Evolutionary conservation across 2,329 filamentous ascomycete species (phyloP).

Genomic region (Cordyceps fumosorosea): DNA sequence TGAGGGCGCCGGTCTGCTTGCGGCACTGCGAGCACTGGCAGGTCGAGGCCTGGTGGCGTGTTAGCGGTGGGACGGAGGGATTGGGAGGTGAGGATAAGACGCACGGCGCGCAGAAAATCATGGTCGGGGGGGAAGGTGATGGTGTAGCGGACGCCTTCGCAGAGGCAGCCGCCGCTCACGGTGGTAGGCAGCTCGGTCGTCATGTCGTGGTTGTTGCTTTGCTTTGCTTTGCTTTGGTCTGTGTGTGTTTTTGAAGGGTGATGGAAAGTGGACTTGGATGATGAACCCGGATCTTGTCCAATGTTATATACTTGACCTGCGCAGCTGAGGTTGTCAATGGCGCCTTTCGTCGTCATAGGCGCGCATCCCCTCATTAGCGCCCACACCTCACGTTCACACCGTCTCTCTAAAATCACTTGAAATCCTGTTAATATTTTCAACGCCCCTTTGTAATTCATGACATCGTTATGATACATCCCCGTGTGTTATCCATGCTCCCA

Average conservation of each 20-base stretch:
- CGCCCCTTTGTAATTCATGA: background rate
- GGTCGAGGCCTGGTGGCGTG: conserved; percentile 30
- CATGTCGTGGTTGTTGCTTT: background rate
- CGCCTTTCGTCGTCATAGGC: conserved; percentile 11
- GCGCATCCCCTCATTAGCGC: background rate
- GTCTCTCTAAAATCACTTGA: background rate
- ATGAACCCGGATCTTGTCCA: background rate
- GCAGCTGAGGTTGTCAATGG: background rate
- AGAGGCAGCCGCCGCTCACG: conserved; percentile 47
- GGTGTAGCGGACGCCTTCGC: conserved; percentile 41
- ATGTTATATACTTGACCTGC: background rate
- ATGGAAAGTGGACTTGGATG: background rate
- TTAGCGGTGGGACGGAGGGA: background rate
- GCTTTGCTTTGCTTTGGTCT: background rate
- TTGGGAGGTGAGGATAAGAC: background rate
- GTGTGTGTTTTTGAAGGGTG: background rate
- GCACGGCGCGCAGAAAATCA: conserved; percentile 33
- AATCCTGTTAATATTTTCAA: no score
- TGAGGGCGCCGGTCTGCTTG: conserved; percentile 41
- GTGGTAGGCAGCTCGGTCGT: conserved; percentile 20
- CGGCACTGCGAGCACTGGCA: conserved; percentile 53
- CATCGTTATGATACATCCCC: background rate
- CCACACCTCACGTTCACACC: background rate
- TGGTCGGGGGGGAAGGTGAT: conserved; percentile 39
- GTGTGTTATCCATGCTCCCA: conserved; percentile 60